Conservation (phyloP, 805 yeast genomes). For the Wickerhamiella occidentalis region DNA sequence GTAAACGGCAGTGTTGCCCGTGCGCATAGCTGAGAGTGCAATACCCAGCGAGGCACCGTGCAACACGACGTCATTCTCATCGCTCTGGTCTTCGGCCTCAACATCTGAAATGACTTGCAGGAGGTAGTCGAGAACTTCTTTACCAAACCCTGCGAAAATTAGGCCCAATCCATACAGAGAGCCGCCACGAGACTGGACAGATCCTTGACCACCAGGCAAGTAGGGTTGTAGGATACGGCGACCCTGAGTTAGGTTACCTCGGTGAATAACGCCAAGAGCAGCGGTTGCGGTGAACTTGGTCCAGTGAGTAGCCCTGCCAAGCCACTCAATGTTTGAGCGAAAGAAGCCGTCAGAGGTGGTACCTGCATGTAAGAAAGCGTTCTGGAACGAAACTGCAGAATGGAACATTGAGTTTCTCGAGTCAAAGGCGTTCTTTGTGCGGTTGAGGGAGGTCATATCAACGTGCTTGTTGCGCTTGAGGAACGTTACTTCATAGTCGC, state of each 20-base stretch:
- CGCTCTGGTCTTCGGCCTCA: conserved; percentile 27
- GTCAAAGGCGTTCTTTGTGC: conserved; percentile 69
- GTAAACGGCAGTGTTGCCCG: conserved; percentile 58
- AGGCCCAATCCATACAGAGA: conserved; percentile 86
- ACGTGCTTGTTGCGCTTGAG: conserved; percentile 76
- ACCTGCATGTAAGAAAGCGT: conserved; percentile 91
- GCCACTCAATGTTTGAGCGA: conserved; percentile 85
- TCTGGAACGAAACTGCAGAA: conserved; percentile 87
- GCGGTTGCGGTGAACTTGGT: conserved; percentile 96
- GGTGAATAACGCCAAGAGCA: conserved; percentile 92
- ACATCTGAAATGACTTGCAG: conserved; percentile 50
- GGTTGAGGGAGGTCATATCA: conserved; percentile 68
- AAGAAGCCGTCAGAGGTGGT: conserved; percentile 91
- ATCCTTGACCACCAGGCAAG: conserved; percentile 65
- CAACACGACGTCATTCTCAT: conserved; percentile 63
- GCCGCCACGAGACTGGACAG: conserved; percentile 91
- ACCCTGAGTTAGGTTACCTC: conserved; percentile 88
- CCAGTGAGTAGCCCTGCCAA: conserved; percentile 97
- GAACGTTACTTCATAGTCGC: conserved; percentile 85
- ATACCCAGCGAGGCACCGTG: conserved; percentile 95
- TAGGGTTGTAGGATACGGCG: conserved; percentile 78
- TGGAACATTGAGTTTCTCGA: conserved; percentile 91
- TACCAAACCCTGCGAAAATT: conserved; percentile 92
- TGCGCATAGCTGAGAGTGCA: conserved; percentile 95
- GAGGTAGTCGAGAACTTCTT: conserved; percentile 63